Conservation (phyloP, 345 rosid genomes). For the Salix udensis region DNA sequence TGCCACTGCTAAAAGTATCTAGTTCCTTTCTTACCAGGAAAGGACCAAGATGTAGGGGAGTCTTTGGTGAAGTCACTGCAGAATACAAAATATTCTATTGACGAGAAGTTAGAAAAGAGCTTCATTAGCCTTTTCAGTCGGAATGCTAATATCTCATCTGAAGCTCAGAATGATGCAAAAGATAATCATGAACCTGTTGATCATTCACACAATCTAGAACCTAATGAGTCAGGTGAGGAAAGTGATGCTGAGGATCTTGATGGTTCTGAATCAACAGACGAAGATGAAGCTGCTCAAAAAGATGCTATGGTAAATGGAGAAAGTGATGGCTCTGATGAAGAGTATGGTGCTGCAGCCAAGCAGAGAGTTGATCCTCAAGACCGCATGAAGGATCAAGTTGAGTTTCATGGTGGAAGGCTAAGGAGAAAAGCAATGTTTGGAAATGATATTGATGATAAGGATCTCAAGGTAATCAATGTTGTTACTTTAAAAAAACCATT, state of each 20-base stretch:
- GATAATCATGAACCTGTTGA: conserved; percentile 24
- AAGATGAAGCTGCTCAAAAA: conserved; percentile 30
- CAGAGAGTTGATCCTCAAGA: conserved; percentile 15
- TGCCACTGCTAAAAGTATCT: neutral
- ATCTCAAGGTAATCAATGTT: conserved; percentile 33
- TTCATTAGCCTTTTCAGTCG: conserved; percentile 61
- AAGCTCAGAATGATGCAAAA: conserved; percentile 29
- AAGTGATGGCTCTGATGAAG: conserved; percentile 31
- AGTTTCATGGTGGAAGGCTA: conserved; percentile 63
- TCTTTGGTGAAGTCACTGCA: conserved; percentile 77
- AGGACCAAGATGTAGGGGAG: conserved; percentile 74
- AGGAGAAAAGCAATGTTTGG: conserved; percentile 78
- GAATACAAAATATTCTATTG: conserved; percentile 72
- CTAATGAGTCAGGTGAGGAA: conserved; percentile 27
- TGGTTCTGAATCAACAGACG: conserved; percentile 40
- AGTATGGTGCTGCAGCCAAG: conserved; percentile 21
- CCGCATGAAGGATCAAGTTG: conserved; percentile 43
- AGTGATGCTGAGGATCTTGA: conserved; percentile 36
- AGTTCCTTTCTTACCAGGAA: conserved; percentile 43
- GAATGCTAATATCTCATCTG: conserved; percentile 34
- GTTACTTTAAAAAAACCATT: neutral
- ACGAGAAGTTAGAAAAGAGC: conserved; percentile 76
- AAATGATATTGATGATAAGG: conserved; percentile 35
- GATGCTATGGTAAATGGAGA: conserved; percentile 14
- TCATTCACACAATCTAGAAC: conserved; percentile 34